Conservation (phyloP, 176 grass and related monocot species). For the Raddia distichophylla region DNA sequence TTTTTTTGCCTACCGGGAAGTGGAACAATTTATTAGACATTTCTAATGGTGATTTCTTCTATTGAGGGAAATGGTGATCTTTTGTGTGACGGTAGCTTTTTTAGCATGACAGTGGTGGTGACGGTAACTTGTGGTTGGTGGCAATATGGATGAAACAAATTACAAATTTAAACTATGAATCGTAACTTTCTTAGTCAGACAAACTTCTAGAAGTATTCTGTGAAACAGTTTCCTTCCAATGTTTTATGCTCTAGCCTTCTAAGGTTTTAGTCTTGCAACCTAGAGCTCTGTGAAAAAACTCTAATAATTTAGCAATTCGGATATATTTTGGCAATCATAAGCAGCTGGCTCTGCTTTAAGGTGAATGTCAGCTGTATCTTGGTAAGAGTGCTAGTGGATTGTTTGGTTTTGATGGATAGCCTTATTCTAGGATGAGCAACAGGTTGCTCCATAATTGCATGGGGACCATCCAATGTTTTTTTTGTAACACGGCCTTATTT, state of each 20-base stretch:
- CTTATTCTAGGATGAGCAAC: slow-evolving; percentile 20
- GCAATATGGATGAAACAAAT: slow-evolving; percentile 7
- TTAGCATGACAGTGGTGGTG: slow-evolving; percentile 13
- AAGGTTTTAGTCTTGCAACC: slow-evolving; percentile 7
- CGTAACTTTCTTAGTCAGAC: slow-evolving; percentile 17
- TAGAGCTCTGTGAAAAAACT: neutral
- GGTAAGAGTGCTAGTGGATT: slow-evolving; percentile 14
- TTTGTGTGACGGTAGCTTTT: slow-evolving; percentile 14
- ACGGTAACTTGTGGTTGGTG: slow-evolving; percentile 18
- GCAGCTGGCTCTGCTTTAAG: slow-evolving; percentile 29
- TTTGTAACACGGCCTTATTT: slow-evolving; percentile 3
- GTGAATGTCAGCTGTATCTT: slow-evolving; percentile 23
- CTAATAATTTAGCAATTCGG: neutral
- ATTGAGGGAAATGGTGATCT: slow-evolving; percentile 1
- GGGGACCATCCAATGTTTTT: neutral
- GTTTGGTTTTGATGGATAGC: slow-evolving; percentile 11
- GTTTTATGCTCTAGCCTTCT: neutral
- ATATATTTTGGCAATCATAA: slow-evolving; percentile 37
- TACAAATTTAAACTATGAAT: neutral
- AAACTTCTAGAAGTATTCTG: slow-evolving; percentile 21
- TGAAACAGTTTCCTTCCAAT: slow-evolving; percentile 25
- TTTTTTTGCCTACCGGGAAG: neutral
- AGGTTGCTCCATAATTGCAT: neutral
- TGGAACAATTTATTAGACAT: neutral
- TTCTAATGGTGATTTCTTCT: slow-evolving; percentile 9